A percentile compares a stretch with the other conserved stretches of the same genome.
Conservation (phyloP, 495 filamentous ascomycete species). For the Tuber melanosporum region DNA sequence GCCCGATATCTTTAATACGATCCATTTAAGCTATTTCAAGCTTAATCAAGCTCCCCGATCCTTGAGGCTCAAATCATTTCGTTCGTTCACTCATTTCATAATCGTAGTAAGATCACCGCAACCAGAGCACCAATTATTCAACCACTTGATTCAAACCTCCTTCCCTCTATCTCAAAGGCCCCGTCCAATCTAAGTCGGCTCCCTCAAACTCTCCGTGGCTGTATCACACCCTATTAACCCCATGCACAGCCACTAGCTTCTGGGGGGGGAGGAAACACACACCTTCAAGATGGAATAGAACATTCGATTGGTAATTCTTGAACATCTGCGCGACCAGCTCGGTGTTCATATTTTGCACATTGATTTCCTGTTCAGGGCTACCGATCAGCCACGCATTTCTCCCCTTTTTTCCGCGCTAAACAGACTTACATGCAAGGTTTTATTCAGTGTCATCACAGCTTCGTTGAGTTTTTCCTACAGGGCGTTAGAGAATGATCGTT, state of each 20-base stretch:
- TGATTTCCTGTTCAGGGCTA: conserved; percentile 67
- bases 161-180: not conserved
- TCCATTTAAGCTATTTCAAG: not conserved
- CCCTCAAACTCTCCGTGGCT: conserved; percentile 39
- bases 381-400: not conserved
- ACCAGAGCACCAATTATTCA: not conserved
- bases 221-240: conserved; percentile 3
- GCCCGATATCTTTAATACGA: not conserved
- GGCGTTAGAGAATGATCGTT: conserved; percentile 20
- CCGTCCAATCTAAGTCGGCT: conserved; percentile 22
- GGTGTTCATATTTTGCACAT: conserved; percentile 96
- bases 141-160: not conserved
- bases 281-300: conserved; percentile 97
- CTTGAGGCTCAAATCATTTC: not conserved
- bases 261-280: conserved; percentile 26
- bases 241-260: not conserved
- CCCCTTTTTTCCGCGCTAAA: not conserved
- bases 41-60: not conserved
- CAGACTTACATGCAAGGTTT: conserved; percentile 66
- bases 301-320: conserved; percentile 98
- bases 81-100: not conserved
- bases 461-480: conserved; percentile 94
- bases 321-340: conserved; percentile 99
- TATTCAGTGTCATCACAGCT: conserved; percentile 84
- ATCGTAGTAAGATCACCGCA: not conserved